Percentiles rank a stretch among this genome's conserved stretches.
phyloP scores from a whole-genome alignment of 257 asterid species.

The Lycium ferocissimum region DNA sequence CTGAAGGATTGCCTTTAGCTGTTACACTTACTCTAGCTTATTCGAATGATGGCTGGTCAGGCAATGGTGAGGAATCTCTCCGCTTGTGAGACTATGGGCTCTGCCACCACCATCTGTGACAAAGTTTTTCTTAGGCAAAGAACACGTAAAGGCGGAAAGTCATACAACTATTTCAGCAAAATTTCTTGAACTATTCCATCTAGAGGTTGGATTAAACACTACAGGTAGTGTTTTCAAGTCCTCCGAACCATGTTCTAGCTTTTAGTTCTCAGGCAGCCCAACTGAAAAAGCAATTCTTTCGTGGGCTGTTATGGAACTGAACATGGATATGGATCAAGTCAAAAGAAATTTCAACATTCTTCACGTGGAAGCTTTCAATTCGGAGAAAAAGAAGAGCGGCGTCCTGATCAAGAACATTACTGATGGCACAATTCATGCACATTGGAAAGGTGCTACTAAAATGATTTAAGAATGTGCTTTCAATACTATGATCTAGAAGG shows the following conservation, averaged over 20 bases:
- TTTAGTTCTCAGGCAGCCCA: conserved; percentile 81
- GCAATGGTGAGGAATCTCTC: conserved; percentile 68
- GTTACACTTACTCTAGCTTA: conserved; percentile 65
- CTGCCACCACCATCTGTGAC: conserved; percentile 58
- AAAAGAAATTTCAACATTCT: conserved; percentile 41
- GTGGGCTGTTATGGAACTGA: conserved; percentile 65
- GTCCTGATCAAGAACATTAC: conserved; percentile 44
- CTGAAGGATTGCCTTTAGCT: conserved; percentile 65
- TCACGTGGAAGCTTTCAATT: conserved; percentile 73
- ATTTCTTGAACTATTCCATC: conserved; percentile 43
- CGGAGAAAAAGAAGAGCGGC: conserved; percentile 82
- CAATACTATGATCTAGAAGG: conserved; percentile 57
- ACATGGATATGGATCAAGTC: conserved; percentile 63
- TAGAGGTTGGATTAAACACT: conserved; percentile 57
- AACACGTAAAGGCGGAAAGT: conserved; percentile 17
- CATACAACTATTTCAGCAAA: conserved; percentile 26
- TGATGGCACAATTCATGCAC: conserved; percentile 49
- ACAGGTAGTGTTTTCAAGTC: conserved; percentile 52
- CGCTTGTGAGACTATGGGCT: conserved; percentile 62
- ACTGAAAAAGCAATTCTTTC: conserved; percentile 86
- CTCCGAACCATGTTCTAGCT: not conserved
- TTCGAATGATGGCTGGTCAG: conserved; percentile 63
- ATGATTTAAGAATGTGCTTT: conserved; percentile 66
- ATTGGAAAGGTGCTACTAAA: conserved; percentile 93
- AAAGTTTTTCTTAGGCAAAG: conserved; percentile 49